A percentile compares a stretch with the other conserved stretches of the same genome.
Evolutionary conservation across 2,329 filamentous ascomycete species (phyloP).

Genomic region (Macroventuria anomochaeta): DNA sequence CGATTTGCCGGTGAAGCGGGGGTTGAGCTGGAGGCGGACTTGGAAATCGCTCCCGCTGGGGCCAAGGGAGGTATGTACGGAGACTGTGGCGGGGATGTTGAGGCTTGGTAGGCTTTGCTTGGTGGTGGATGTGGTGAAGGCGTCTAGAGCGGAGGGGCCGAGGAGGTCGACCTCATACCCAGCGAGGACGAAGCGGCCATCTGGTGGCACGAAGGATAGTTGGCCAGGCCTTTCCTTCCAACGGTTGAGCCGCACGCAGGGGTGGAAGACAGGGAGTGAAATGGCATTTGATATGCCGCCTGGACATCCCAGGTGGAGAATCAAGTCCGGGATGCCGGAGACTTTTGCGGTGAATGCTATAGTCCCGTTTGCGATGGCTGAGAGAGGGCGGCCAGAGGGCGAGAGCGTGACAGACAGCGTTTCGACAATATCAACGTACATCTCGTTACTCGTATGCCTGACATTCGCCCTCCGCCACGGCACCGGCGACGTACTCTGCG

Average conservation of each 20-base stretch:
- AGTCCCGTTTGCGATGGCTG: constrained; percentile 87
- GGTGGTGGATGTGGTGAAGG: constrained; percentile 36
- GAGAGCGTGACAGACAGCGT: constrained; percentile 86
- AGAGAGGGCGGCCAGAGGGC: constrained; percentile 84
- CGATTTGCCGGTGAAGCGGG: constrained; percentile 52
- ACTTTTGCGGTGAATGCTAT: constrained; percentile 96
- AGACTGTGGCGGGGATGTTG: constrained; percentile 80
- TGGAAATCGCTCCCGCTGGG: constrained; percentile 83
- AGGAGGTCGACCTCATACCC: constrained; percentile 94
- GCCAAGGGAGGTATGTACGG: constrained; percentile 82
- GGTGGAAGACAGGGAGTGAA: constrained; percentile 92
- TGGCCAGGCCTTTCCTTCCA: constrained; percentile 91
- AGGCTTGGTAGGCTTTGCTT: constrained; percentile 58
- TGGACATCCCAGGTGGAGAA: constrained; percentile 78
- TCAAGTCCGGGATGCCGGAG: constrained; percentile 90
- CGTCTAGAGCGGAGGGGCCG: constrained; percentile 64
- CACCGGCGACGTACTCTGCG: constrained; percentile 60
- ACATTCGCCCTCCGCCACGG: constrained; percentile 94
- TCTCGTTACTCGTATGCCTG: constrained; percentile 92
- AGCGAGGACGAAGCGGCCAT: constrained; percentile 90
- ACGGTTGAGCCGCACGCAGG: constrained; percentile 85
- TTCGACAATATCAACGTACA: constrained; percentile 96
- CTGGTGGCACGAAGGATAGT: constrained; percentile 93
- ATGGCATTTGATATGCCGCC: constrained; percentile 74
- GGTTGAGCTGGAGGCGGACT: constrained; percentile 74